phyloP scores from a whole-genome alignment of 768 basidiomycete species.

The Russula sp. region DNA sequence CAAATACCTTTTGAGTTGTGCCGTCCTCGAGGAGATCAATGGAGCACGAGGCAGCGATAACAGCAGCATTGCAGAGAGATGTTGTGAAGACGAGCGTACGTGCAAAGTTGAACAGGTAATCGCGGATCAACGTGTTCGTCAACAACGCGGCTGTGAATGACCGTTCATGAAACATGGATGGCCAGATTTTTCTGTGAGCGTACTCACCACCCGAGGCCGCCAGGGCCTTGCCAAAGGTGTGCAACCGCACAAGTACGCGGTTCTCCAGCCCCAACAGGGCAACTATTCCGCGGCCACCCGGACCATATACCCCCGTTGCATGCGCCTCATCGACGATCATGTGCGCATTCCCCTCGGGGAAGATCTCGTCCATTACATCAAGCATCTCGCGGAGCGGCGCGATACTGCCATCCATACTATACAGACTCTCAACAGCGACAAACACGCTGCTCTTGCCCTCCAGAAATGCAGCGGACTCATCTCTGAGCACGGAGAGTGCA shows the following conservation, averaged over 20 bases:
- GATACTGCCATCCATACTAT: slow-evolving; percentile 94
- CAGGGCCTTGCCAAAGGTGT: too few species aligned
- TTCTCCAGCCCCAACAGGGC: too few species aligned
- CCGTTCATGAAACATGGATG: too few species aligned
- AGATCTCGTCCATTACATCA: too few species aligned
- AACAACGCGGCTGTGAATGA: slow-evolving; percentile 67
- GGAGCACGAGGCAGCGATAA: slow-evolving; percentile 67
- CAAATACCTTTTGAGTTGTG: slow-evolving; percentile 51
- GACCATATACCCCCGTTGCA: too few species aligned
- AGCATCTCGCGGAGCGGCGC: slow-evolving; percentile 47
- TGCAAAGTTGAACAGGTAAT: slow-evolving; percentile 80
- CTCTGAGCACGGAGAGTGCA: slow-evolving; percentile 37
- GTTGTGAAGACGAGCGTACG: slow-evolving; percentile 90
- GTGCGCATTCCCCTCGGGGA: too few species aligned
- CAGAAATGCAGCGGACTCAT: slow-evolving; percentile 63
- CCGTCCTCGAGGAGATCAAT: slow-evolving; percentile 73
- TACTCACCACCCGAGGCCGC: too few species aligned
- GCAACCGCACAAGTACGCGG: too few species aligned
- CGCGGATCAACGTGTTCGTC: slow-evolving; percentile 42
- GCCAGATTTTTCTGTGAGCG: too few species aligned
- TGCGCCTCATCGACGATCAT: too few species aligned
- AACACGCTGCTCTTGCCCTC: slow-evolving; percentile 54
- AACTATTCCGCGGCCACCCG: too few species aligned
- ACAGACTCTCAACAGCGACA: slow-evolving; percentile 81
- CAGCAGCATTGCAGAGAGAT: slow-evolving; percentile 62